These are phyloP conservation scores for Glycine latifolia DNA, from an alignment of 306 rosid genomes.

Conservation along the genomic window DNA sequence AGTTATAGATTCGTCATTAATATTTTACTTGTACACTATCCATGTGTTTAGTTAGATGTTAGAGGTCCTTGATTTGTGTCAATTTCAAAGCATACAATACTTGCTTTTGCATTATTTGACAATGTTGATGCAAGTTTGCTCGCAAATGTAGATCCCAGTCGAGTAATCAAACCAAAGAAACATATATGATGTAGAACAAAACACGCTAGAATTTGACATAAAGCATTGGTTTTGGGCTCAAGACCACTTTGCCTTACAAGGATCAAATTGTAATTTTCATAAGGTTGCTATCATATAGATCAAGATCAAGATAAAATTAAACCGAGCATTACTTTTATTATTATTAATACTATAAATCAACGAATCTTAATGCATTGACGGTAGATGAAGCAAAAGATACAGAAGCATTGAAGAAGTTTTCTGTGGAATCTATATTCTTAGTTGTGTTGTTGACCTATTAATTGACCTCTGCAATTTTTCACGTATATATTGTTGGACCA, in stretches of 20 bases:
- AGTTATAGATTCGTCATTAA: too few relatives aligned
- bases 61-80: background rate
- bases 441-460: background rate
- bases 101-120: too few relatives aligned
- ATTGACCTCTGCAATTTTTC: slow-evolving; percentile 2
- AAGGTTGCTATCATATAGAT: background rate
- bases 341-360: background rate
- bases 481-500: background rate
- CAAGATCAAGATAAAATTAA: background rate
- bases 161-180: too few relatives aligned
- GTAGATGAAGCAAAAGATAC: background rate
- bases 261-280: background rate
- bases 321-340: background rate
- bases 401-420: background rate
- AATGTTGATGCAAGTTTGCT: background rate
- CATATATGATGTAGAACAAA: background rate
- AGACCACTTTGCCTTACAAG: background rate
- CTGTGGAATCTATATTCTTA: background rate
- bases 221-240: slow-evolving; percentile 4
- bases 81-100: background rate
- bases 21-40: too few relatives aligned
- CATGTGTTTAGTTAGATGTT: background rate
- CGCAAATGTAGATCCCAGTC: too few relatives aligned
- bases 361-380: background rate
- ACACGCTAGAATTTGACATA: background rate